Percentiles rank a stretch among this genome's conserved stretches.
Evolutionary conservation across 2,329 filamentous ascomycete species (phyloP).

Genomic region (Colletotrichum sp.): DNA sequence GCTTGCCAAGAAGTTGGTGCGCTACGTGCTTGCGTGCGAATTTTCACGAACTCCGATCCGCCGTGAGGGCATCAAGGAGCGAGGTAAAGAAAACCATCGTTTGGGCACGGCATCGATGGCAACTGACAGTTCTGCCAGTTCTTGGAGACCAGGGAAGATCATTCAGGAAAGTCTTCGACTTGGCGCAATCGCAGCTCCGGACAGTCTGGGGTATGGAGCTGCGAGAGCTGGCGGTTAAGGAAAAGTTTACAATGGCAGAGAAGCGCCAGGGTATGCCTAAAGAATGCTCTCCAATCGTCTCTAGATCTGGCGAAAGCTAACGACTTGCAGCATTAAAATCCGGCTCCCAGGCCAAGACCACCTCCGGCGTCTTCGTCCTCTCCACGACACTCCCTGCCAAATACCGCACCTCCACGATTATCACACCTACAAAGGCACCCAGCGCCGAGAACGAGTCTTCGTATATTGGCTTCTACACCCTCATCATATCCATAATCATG

Average conservation of each 20-base stretch:
- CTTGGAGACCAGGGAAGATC: constrained; percentile 72
- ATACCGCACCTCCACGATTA: constrained; percentile 71
- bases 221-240: constrained; percentile 78
- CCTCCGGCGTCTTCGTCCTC: constrained; percentile 78
- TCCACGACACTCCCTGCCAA: constrained; percentile 71
- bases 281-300: neutral
- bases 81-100: constrained; percentile 49
- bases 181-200: constrained; percentile 75
- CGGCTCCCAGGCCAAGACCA: constrained; percentile 57
- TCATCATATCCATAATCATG: constrained; percentile 78
- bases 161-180: constrained; percentile 79
- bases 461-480: constrained; percentile 82
- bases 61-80: constrained; percentile 67
- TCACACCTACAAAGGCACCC: constrained; percentile 71
- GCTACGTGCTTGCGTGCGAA: constrained; percentile 71
- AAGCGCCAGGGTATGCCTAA: constrained; percentile 68
- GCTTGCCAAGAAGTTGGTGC: constrained; percentile 70
- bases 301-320: neutral
- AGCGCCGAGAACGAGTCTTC: constrained; percentile 73
- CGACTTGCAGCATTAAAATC: constrained; percentile 41
- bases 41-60: constrained; percentile 65
- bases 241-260: constrained; percentile 82
- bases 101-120: neutral
- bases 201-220: constrained; percentile 91
- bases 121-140: constrained; percentile 49